phyloP scores from a whole-genome alignment of 768 basidiomycete genomes.

The Mycena olivaceomarginata region DNA sequence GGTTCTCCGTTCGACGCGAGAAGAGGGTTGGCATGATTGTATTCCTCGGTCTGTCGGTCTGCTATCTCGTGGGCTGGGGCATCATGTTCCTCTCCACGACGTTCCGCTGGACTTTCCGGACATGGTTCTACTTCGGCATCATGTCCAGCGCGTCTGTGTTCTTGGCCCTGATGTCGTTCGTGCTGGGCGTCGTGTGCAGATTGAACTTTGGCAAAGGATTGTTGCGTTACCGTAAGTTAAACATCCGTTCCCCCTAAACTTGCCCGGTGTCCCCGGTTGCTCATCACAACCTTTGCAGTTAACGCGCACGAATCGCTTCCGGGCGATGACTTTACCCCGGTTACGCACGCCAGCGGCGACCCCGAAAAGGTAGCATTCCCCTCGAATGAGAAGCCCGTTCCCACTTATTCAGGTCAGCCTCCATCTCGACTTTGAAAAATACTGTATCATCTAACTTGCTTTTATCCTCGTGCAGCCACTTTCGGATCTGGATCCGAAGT shows the following conservation, averaged over 20 bases:
- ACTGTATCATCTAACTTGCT: background rate
- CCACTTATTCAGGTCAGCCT: constrained; percentile 67
- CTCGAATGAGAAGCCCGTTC: constrained; percentile 68
- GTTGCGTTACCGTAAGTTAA: constrained; percentile 74
- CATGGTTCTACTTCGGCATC: constrained; percentile 85
- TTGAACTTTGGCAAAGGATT: constrained; percentile 89
- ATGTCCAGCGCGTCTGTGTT: constrained; percentile 76
- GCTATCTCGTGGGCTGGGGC: constrained; percentile 82
- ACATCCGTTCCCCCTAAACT: background rate
- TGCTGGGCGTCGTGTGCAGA: constrained; percentile 81
- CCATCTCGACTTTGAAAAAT: constrained; percentile 34
- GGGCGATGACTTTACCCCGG: constrained; percentile 63
- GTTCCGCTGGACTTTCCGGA: constrained; percentile 86
- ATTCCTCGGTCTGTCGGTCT: constrained; percentile 76
- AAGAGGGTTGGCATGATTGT: constrained; percentile 72
- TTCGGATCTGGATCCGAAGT: constrained; percentile 59
- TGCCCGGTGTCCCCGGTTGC: constrained; percentile 27
- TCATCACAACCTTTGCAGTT: constrained; percentile 61
- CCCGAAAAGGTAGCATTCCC: constrained; percentile 81
- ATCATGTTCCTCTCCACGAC: constrained; percentile 83
- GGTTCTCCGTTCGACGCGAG: constrained; percentile 86
- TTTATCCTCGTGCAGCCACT: constrained; percentile 38
- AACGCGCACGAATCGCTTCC: constrained; percentile 71
- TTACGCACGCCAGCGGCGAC: constrained; percentile 52
- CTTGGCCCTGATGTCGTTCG: constrained; percentile 72